These are phyloP conservation scores for Floccularia luteovirens DNA, from an alignment of 768 basidiomycete genomes.

Conservation along the genomic window DNA sequence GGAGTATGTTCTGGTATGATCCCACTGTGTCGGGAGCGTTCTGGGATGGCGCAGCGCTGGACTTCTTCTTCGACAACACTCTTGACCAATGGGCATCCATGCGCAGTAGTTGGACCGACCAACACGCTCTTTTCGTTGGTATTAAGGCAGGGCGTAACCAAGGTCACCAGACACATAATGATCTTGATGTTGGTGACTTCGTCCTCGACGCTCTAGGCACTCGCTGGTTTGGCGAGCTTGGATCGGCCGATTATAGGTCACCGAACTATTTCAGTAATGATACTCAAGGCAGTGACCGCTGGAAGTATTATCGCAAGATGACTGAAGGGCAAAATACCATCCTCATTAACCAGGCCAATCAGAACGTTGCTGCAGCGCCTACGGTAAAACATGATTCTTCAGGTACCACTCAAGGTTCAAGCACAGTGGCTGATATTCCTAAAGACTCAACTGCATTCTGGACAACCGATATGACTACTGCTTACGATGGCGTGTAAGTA, in stretches of 20 bases:
- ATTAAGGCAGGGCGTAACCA: conserved; percentile 81
- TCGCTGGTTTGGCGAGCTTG: conserved; percentile 93
- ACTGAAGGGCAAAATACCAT: conserved; percentile 98
- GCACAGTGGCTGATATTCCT: conserved; percentile 64
- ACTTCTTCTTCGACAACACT: conserved; percentile 69
- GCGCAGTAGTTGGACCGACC: conserved; percentile 90
- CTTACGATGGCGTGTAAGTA: conserved; percentile 69
- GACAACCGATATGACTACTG: conserved; percentile 67
- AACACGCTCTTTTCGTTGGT: conserved; percentile 74
- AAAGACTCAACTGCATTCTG: conserved; percentile 74
- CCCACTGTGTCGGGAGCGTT: conserved; percentile 78
- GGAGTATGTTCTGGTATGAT: conserved; percentile 92
- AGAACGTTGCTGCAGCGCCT: conserved; percentile 67
- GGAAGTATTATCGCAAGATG: conserved; percentile 93
- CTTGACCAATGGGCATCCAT: conserved; percentile 86
- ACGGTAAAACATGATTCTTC: conserved; percentile 42
- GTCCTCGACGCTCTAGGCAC: conserved; percentile 90
- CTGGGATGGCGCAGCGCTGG: conserved; percentile 82
- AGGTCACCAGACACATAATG: conserved; percentile 90
- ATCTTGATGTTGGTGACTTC: conserved; percentile 92
- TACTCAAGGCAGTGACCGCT: conserved; percentile 60
- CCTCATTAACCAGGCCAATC: conserved; percentile 68
- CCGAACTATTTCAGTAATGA: conserved; percentile 74
- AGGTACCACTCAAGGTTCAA: conserved; percentile 72
- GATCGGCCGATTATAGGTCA: conserved; percentile 76